Base-by-base conservation (phyloP, 371 early-diverging fungal genomes). In the Mortierella sp. region DNA sequence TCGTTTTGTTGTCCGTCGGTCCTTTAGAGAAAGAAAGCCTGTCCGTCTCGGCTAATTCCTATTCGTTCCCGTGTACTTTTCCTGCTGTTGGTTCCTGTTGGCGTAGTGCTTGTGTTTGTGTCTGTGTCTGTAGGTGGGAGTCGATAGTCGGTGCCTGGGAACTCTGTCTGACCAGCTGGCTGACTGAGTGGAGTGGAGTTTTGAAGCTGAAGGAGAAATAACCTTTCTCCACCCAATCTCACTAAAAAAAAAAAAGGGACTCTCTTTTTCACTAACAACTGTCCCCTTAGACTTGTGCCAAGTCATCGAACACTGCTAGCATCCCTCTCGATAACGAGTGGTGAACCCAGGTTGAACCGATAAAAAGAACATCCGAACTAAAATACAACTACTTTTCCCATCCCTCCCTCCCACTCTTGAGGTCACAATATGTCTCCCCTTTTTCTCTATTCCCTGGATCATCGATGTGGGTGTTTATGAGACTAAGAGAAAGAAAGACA, bases 51-150 rank as follows among this genome's bases (percentile, higher is more conserved):
- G 21, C 32, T 29, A 32, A 32, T 21, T 49, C 44, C 72, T 72
- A 29, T 72, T 72, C 72, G 72, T 54, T 56, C 56, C 56, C 0
- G 56, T 56, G 55, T 55, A 55, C n/a, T n/a, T 11, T n/a, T n/a
- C n/a, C 49, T 27, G 29, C 29, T 29, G 8, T n/a, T 11, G 24
- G n/a, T 58, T 8, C 8, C 60, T n/a, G 60, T 27, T 4, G 60
- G 60, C 11, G 27, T 27, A 27, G 12, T 27, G 60, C 27, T 27
- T 1, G 29, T 29, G n/a, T 11, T 32, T 27, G 56, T 58, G 58
- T 27, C 8, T 56, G 21, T 21, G 56, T n/a, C 56, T 56, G 56
- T 8, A 1, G 56, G 27, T 56, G 56, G 24, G 60, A 27, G 56
- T 58, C 18, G 51, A 3, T 21, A 51, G 18, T 21, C 18, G 60